phyloP scores from a whole-genome alignment of 2,329 filamentous ascomycete species.

The Dothistroma pini region DNA sequence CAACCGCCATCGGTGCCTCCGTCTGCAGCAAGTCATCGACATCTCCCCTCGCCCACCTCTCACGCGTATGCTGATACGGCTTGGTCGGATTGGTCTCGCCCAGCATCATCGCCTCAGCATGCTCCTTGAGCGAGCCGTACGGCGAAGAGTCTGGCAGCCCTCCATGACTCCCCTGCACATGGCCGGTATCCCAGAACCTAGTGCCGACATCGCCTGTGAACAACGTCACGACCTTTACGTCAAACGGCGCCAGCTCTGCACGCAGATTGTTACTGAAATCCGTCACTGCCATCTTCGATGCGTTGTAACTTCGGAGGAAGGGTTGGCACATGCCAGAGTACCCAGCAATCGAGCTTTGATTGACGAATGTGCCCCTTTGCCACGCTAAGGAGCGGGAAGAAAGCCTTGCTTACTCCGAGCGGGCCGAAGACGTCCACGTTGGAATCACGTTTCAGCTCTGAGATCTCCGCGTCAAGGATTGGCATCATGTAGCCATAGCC shows the following conservation, averaged over 20 bases:
- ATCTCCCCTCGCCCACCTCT: constrained; percentile 2
- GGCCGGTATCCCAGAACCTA: constrained; percentile 1
- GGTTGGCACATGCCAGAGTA: neutral
- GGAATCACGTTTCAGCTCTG: constrained; percentile 45
- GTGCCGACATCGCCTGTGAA: neutral
- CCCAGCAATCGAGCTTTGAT: constrained; percentile 36
- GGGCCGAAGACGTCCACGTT: constrained; percentile 51
- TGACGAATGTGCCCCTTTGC: constrained; percentile 34
- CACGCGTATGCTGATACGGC: neutral
- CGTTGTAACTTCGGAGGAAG: constrained; percentile 31
- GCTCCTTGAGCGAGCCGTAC: constrained; percentile 47
- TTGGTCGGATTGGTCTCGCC: constrained; percentile 1
- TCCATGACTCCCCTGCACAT: constrained; percentile 33
- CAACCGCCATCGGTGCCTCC: constrained; percentile 3
- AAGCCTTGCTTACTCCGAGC: constrained; percentile 34
- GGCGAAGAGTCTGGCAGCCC: constrained; percentile 44
- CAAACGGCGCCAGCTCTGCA: constrained; percentile 27
- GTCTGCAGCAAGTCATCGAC: constrained; percentile 6
- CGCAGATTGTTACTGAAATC: constrained; percentile 23
- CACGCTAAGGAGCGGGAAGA: constrained; percentile 46
- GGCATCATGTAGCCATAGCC: constrained; percentile 35
- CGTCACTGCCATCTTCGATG: constrained; percentile 26
- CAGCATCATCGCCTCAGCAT: constrained; percentile 23
- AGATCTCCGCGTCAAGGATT: constrained; percentile 27
- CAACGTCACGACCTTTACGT: constrained; percentile 27